Percentiles rank a stretch among this genome's conserved stretches.
Conservation (phyloP, 768 basidiomycete species). For the Termitomyces sp. region DNA sequence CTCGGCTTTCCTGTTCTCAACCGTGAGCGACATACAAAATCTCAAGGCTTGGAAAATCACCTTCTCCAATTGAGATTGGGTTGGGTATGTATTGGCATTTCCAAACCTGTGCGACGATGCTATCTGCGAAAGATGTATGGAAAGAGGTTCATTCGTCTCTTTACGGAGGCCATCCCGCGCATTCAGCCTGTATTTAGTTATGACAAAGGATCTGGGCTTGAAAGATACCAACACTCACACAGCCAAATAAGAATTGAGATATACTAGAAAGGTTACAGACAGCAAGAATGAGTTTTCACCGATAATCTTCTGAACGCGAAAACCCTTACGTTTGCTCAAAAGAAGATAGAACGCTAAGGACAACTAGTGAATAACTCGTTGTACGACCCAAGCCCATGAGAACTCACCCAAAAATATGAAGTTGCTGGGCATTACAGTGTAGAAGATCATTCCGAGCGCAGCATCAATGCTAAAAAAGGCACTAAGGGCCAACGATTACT, state of each 20-base stretch:
- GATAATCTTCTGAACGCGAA: not conserved
- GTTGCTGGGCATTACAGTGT: conserved; percentile 47
- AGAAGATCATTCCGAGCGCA: conserved; percentile 37
- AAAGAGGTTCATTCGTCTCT: conserved; percentile 26
- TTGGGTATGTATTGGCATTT: not conserved
- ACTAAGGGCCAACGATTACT: not conserved
- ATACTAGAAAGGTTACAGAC: conserved; percentile 28
- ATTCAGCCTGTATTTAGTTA: conserved; percentile 31
- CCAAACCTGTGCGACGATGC: conserved; percentile 3
- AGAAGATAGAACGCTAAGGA: conserved; percentile 40
- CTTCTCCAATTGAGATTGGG: conserved; percentile 7
- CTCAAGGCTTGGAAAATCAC: not conserved
- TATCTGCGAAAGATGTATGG: conserved; percentile 38
- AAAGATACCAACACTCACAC: conserved; percentile 18
- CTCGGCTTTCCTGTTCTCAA: conserved; percentile 2
- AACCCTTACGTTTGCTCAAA: conserved; percentile 42
- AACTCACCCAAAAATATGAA: conserved; percentile 45
- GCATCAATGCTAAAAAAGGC: conserved; percentile 35
- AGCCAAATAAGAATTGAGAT: conserved; percentile 53
- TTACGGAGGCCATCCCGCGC: conserved; percentile 35
- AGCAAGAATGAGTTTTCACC: not conserved
- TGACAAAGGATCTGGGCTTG: not conserved
- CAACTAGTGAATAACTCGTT: not conserved
- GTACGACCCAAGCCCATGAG: not conserved
- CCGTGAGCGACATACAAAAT: not conserved